These are phyloP conservation scores for Croton setiger DNA, from an alignment of 441 rosid species.

Conservation along the genomic window DNA sequence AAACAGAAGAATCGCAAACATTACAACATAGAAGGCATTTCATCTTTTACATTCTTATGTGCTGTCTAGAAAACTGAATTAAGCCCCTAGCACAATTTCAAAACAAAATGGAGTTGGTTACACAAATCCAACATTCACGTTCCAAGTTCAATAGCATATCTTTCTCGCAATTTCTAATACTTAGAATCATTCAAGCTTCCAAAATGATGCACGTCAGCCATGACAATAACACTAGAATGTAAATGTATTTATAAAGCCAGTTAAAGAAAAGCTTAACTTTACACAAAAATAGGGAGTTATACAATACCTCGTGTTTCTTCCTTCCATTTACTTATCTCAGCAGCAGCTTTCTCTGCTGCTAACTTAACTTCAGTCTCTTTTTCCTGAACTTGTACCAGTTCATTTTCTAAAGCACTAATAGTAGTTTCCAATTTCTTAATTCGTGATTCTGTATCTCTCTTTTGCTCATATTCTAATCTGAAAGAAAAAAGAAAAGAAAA, in stretches of 20 bases:
- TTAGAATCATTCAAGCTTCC: neutral
- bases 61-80: neutral
- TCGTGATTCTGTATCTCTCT: conserved; percentile 84
- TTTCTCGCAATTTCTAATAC: neutral
- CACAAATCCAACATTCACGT: neutral
- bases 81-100: conserved; percentile 3
- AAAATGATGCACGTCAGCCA: conserved; percentile 1
- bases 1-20: conserved; percentile 17
- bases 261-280: neutral
- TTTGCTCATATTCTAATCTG: conserved; percentile 96
- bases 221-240: neutral
- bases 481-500: conserved; percentile 10
- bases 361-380: conserved; percentile 69
- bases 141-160: neutral
- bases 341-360: conserved; percentile 55
- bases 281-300: neutral
- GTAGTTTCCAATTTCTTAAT: conserved; percentile 79
- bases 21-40: neutral
- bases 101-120: neutral
- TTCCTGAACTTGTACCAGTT: conserved; percentile 54
- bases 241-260: neutral
- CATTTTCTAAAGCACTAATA: conserved; percentile 59
- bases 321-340: conserved; percentile 67
- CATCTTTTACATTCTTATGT: neutral
- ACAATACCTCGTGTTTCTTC: conserved; percentile 71